Conservation (phyloP, 176 grass and related monocot genomes). For the Thinopyrum elongatum region DNA sequence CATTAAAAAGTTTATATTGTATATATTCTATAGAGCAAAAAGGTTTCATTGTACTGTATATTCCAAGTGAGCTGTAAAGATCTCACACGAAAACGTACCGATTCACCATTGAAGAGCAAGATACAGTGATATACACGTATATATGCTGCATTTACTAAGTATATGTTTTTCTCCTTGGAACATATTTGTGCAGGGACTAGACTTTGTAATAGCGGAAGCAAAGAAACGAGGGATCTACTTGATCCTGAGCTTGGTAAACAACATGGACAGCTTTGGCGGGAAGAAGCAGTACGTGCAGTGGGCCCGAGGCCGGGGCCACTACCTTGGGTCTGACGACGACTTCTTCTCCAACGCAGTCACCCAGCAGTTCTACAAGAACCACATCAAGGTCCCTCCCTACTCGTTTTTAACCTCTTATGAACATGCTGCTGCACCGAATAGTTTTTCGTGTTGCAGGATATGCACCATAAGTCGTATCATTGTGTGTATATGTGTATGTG, state of each 20-base stretch:
- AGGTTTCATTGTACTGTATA: no score
- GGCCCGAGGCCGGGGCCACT: conserved; percentile 50
- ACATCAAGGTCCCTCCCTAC: conserved; percentile 40
- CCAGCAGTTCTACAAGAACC: conserved; percentile 66
- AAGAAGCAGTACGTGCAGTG: conserved; percentile 81
- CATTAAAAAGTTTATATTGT: no score
- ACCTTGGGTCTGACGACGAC: conserved; percentile 44
- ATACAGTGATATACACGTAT: no score
- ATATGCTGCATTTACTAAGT: no score
- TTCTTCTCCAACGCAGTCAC: conserved; percentile 43
- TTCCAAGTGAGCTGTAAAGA: background rate
- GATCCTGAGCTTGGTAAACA: conserved; percentile 75
- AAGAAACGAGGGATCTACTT: conserved; percentile 56
- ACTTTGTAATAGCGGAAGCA: conserved; percentile 65
- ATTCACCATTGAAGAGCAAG: background rate
- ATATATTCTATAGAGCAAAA: no score
- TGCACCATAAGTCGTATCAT: no score
- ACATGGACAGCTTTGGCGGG: conserved; percentile 62
- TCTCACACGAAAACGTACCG: background rate
- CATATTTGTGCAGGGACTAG: conserved; percentile 43
- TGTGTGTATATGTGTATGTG: no score
- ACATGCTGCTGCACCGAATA: background rate
- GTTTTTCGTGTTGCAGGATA: background rate
- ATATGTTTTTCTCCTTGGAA: background rate
- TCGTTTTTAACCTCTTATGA: background rate